Evolutionary conservation across 352 stramenopile species (phyloP), one percentile per base, ranked within the genome.

Genomic region (Thraustochytrium sp.): DNA sequence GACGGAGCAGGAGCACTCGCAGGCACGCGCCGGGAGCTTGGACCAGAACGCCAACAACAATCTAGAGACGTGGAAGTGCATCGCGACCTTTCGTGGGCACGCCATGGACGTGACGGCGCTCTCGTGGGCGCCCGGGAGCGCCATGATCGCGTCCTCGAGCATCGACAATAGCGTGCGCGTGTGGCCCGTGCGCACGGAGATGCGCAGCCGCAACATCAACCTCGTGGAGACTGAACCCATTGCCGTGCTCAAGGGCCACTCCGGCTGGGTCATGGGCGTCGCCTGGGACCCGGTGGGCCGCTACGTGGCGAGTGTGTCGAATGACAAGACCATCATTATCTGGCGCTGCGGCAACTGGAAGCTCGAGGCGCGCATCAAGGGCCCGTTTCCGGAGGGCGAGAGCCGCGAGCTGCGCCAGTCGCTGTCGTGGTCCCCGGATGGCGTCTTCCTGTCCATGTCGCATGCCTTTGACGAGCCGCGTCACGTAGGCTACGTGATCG

Each of bases 261-360:
- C 86, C 11, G 89, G 86, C 18, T 92, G 87, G 26, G 89, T 91
- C 44, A 93, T 92, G 85, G 89, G 89, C 26, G 89, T 93, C 2
- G 87, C 88, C 48, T 93, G 91, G 84, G 89, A 93, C 87, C 89
- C 89, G 5, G 88, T 89, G 11, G 89, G 89, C 38, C 88, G 88
- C 48, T 93, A 92, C 73, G 77, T 93, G 23, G 88, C 89, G 31
- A 88, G 82, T 36, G 89, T 86, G n/a, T 89, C 88, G 29, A 89
- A 93, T 77, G 89, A 93, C 86, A 89, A 89, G 31, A 84, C 87
- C 11, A 85, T 93, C 44, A 92, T 89, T 74, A 88, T 93, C 75
- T 93, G 89, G 89, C 84, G 89, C 3, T 90, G 88, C 53, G 88
- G 90, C 80, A 89, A 93, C 85, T 93, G 89, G 89, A 89, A 87